Conservation (phyloP, 257 asterid genomes). For the Anisodus tanguticus region DNA sequence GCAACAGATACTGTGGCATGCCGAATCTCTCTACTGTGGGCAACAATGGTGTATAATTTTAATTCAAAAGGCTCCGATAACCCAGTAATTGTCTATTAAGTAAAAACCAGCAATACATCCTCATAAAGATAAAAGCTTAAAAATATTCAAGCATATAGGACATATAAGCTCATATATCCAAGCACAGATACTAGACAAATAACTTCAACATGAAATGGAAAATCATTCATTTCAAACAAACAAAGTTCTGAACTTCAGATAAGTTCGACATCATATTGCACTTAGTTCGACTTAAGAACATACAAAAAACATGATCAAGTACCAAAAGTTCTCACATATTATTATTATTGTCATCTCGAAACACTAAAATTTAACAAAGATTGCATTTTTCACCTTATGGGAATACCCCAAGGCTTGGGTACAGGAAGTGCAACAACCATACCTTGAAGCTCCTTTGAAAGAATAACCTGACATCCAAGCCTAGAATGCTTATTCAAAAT, state of each 20-base stretch:
- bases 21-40: too few relatives aligned
- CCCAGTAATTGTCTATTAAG: not conserved
- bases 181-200: not conserved
- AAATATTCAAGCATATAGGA: too few relatives aligned
- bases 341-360: slow-evolving; percentile 19
- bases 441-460: slow-evolving; percentile 52
- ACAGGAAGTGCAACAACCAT: slow-evolving; percentile 53
- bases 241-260: not conserved
- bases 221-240: not conserved
- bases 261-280: not conserved
- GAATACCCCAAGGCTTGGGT: slow-evolving; percentile 58
- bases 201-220: not conserved
- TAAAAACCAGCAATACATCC: not conserved
- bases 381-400: slow-evolving; percentile 36
- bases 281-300: too few relatives aligned
- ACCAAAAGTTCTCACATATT: too few relatives aligned
- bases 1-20: not conserved
- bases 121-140: not conserved
- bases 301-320: too few relatives aligned
- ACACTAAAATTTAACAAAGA: slow-evolving; percentile 3
- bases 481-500: slow-evolving; percentile 54
- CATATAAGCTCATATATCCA: too few relatives aligned
- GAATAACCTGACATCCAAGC: slow-evolving; percentile 57
- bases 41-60: too few relatives aligned
- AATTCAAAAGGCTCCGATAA: not conserved